Evolutionary conservation across 164 flowering plant genomes (phyloP), one percentile per base, ranked within the genome.

Genomic region (Nymphaea colorata): DNA sequence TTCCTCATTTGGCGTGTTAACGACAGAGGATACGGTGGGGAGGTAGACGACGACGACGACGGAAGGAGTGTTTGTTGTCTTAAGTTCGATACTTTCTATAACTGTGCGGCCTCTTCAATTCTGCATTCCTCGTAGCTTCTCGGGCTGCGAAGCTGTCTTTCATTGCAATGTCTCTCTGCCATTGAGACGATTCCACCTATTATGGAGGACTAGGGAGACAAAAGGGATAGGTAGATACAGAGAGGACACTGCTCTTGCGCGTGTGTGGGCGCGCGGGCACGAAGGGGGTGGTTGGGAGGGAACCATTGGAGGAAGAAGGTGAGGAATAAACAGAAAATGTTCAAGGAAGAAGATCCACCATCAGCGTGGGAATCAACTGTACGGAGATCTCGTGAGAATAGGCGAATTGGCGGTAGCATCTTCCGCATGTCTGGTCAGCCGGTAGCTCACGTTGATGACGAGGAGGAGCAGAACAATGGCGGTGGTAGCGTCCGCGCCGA

Each of bases 381-480:
- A 17, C 12, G 64, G 42, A 61, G 18, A 61, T 61, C 64, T 3
- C 64, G n/a, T 10, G 64, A 12, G 64, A 3, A 3, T 8, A 2
- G 42, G 64, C 64, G 42, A 12, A 17, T 41, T 17, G 42, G 25
- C 10, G 64, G 64, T 17, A 17, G 64, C 41, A 17, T 61, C n/a
- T 41, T 61, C 42, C 42, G 64, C 70, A 61, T 61, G 64, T 61
- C 42, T 10, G 64, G 64, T 17, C 57, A 51, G 69, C 79, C 80
- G 15, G 79, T 82, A 2, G 84, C 87, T 1, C 84, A 80, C 43
- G 85, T 74, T 71, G 76, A 76, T 42, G 43, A 93, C 72, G 98
- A 76, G 0, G 87, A 85, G 17, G 88, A 86, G 47, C 36, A 25
- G 36, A 25, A 25, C 36, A 84, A 76, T 14, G 85, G 77, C 12